phyloP scores from a whole-genome alignment of 305 asterid genomes.

The Fraxinus sp. region DNA sequence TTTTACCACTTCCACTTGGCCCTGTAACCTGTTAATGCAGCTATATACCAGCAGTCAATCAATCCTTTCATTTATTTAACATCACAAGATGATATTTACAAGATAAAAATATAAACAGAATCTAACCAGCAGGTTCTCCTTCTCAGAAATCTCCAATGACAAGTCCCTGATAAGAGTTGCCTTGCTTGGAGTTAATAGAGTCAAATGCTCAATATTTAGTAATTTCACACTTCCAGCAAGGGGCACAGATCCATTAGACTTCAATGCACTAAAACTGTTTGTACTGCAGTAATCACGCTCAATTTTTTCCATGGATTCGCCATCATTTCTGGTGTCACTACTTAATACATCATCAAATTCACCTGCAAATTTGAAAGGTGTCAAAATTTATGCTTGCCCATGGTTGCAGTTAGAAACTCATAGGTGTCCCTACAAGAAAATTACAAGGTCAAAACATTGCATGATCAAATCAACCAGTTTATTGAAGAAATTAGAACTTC shows the following conservation, averaged over 20 bases:
- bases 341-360: constrained; percentile 87
- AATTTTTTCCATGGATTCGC: constrained; percentile 49
- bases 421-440: constrained; percentile 7
- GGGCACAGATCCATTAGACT: constrained; percentile 55
- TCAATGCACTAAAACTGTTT: constrained; percentile 25
- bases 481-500: neutral
- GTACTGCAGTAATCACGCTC: constrained; percentile 41
- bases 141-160: constrained; percentile 65
- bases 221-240: constrained; percentile 38
- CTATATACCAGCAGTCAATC: constrained; percentile 31
- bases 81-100: constrained; percentile 22
- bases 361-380: constrained; percentile 48
- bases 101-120: constrained; percentile 22
- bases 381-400: neutral
- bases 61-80: constrained; percentile 17
- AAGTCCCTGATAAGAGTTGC: constrained; percentile 69
- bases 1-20: constrained; percentile 95
- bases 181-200: constrained; percentile 70
- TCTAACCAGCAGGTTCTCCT: constrained; percentile 75
- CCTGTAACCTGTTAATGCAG: constrained; percentile 77
- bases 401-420: constrained; percentile 7
- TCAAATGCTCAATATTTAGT: constrained; percentile 60
- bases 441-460: neutral
- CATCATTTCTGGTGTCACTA: constrained; percentile 33
- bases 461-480: constrained; percentile 3